Conservation (phyloP, 257 asterid genomes). For the Solanum clarkiae region DNA sequence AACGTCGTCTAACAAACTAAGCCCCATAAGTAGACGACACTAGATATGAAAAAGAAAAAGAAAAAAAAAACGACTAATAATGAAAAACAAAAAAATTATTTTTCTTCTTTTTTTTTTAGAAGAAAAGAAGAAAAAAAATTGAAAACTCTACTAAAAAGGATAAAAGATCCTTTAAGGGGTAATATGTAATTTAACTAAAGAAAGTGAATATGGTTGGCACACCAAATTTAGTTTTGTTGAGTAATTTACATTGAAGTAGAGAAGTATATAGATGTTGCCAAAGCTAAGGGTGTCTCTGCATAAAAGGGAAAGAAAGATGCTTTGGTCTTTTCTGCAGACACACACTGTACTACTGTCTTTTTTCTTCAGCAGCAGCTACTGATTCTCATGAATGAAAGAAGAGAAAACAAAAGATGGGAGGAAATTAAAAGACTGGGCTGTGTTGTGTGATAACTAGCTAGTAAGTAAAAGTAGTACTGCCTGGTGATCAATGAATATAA, state of each 20-base stretch:
- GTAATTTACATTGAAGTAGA: neutral
- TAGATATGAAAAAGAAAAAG: too few species aligned
- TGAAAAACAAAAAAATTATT: too few species aligned
- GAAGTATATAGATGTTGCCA: neutral
- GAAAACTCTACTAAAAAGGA: too few species aligned
- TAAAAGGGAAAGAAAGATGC: conserved; percentile 33
- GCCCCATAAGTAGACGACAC: too few species aligned
- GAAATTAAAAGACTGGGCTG: neutral
- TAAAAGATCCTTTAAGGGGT: neutral
- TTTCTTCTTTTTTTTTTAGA: too few species aligned
- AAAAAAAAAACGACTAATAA: too few species aligned
- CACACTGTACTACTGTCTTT: neutral
- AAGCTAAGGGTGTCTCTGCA: conserved; percentile 17
- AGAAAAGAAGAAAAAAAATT: too few species aligned
- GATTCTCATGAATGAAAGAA: conserved; percentile 31
- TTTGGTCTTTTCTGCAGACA: neutral
- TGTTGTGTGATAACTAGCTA: neutral
- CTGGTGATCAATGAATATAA: conserved; percentile 8
- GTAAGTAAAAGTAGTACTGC: neutral
- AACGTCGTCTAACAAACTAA: too few species aligned
- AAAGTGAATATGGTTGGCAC: neutral
- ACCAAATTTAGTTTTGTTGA: neutral
- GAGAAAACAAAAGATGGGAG: neutral
- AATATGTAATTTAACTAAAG: neutral
- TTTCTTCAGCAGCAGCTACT: neutral